Evolutionary conservation across 805 yeast genomes (phyloP), one percentile per base, ranked within the genome.

Genomic region (Yarrowia phangngaensis): DNA sequence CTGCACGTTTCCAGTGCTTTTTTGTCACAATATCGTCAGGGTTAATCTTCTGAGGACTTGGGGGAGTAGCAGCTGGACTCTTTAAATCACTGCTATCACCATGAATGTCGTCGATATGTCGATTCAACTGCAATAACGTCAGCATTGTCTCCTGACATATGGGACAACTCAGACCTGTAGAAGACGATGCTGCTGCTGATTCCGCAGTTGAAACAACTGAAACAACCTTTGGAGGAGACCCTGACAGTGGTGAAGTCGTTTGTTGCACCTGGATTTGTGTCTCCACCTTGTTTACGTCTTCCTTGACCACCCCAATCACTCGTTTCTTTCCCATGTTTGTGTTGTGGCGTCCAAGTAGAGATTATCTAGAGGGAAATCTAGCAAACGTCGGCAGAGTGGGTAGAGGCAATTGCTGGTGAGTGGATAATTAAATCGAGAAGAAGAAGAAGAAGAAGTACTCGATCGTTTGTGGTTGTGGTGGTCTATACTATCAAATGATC

Each of bases 71-170:
- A 13, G 65, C 67, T 23, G 69, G 73, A 24, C 61, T 59, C 14
- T 50, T 43, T 20, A 48, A 59, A 27, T 46, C 54, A 30, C 33
- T 63, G 26, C 53, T 65, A 28, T 66, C 64, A 1, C 69, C 65
- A 60, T 86, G 95, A 7, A 64, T 74, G 51, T 75, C 82, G 60
- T 87, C 95, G 20, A 86, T 64, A 62, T 86, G 95, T 33, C 70
- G 69, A 60, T 84, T 84, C 51, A 85, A 66, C 53, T 76, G 81
- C 16, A 52, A 31, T 28, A 64, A 54, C 5, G 74, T 71, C 6
- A 75, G 63, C 80, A 82, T 78, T 1, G 63, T 40, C 51, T 78
- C 82, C 11, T 68, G 63, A 59, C 95, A 86, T 1, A 86, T 80
- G 1, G 95, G 95, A 58, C 95, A 86, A 13, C 46, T 23, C 12